A percentile compares a stretch with the other conserved stretches of the same genome.
Evolutionary conservation across 495 filamentous ascomycete genomes (phyloP).

Genomic region (Penicillium argentinense): DNA sequence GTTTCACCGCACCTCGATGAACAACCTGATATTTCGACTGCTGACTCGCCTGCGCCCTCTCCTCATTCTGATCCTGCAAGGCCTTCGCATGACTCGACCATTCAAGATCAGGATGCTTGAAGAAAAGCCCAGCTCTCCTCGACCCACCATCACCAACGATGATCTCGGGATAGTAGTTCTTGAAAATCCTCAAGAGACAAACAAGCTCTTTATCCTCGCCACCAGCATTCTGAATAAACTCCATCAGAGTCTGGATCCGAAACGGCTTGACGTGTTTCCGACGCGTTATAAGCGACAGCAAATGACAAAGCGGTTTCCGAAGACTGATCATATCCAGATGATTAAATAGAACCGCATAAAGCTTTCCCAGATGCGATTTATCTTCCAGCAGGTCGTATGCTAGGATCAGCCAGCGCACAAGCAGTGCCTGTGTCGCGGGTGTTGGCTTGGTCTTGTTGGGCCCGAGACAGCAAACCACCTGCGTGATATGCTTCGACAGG

Average conservation of each 20-base stretch:
- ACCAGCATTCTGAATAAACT: slow-evolving; percentile 37
- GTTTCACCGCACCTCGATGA: slow-evolving; percentile 44
- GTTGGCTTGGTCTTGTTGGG: slow-evolving; percentile 77
- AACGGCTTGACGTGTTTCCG: slow-evolving; percentile 88
- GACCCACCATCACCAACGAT: slow-evolving; percentile 63
- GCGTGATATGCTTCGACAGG: slow-evolving; percentile 58
- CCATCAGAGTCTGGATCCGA: slow-evolving; percentile 78
- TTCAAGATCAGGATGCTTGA: slow-evolving; percentile 73
- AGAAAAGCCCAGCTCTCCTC: slow-evolving; percentile 37
- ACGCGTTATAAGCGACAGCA: slow-evolving; percentile 79
- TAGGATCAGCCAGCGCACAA: slow-evolving; percentile 80
- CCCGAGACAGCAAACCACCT: slow-evolving; percentile 71
- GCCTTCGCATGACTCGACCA: slow-evolving; percentile 69
- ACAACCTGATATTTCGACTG: slow-evolving; percentile 45
- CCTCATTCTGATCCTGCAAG: slow-evolving; percentile 60
- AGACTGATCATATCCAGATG: slow-evolving; percentile 74
- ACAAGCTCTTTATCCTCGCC: slow-evolving; percentile 71
- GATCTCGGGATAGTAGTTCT: slow-evolving; percentile 88
- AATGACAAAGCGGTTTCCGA: slow-evolving; percentile 62
- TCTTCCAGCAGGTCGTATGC: slow-evolving; percentile 74
- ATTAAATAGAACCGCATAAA: slow-evolving; percentile 81
- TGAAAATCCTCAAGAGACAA: slow-evolving; percentile 79
- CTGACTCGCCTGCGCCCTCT: slow-evolving; percentile 25
- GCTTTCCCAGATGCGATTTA: slow-evolving; percentile 58
- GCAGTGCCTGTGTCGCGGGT: slow-evolving; percentile 62